These are phyloP conservation scores for Cladosporium phlei DNA, from an alignment of 2,329 filamentous ascomycete genomes.

Conservation along the genomic window DNA sequence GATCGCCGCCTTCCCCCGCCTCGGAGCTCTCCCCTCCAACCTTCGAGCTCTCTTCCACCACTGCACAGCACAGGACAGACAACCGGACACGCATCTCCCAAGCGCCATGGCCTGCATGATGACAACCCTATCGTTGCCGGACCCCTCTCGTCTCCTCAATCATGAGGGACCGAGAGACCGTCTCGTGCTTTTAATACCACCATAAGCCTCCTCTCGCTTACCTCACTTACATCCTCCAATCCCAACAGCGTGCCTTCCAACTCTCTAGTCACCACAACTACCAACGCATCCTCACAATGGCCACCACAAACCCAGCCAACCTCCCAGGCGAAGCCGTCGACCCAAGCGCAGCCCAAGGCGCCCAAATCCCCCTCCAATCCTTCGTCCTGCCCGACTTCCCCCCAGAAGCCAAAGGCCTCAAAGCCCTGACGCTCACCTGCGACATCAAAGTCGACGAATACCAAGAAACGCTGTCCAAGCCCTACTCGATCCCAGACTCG, in stretches of 20 bases:
- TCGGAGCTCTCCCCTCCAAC: no score
- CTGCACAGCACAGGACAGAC: no score
- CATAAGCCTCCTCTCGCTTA: not conserved
- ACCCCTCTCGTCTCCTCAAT: slow-evolving; percentile 5
- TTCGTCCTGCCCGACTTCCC: slow-evolving; percentile 46
- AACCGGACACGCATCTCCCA: no score
- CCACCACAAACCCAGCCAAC: slow-evolving; percentile 22
- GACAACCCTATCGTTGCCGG: not conserved
- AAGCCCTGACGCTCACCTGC: slow-evolving; percentile 44
- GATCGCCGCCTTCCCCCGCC: no score
- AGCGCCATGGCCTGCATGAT: slow-evolving; percentile 10
- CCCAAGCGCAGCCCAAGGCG: slow-evolving; percentile 35
- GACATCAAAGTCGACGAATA: slow-evolving; percentile 48
- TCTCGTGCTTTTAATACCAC: not conserved
- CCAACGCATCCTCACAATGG: slow-evolving; percentile 13
- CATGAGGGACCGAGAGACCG: not conserved
- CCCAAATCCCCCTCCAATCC: slow-evolving; percentile 43
- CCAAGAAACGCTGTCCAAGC: slow-evolving; percentile 33
- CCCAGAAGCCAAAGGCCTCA: slow-evolving; percentile 38
- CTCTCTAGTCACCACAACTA: not conserved
- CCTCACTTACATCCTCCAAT: not conserved
- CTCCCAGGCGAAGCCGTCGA: slow-evolving; percentile 39
- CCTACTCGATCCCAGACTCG: slow-evolving; percentile 32
- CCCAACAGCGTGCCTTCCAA: no score
- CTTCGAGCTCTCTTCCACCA: no score